These are phyloP conservation scores for Macadamia tetraphylla DNA, from an alignment of 164 flowering plant species.

Conservation along the genomic window DNA sequence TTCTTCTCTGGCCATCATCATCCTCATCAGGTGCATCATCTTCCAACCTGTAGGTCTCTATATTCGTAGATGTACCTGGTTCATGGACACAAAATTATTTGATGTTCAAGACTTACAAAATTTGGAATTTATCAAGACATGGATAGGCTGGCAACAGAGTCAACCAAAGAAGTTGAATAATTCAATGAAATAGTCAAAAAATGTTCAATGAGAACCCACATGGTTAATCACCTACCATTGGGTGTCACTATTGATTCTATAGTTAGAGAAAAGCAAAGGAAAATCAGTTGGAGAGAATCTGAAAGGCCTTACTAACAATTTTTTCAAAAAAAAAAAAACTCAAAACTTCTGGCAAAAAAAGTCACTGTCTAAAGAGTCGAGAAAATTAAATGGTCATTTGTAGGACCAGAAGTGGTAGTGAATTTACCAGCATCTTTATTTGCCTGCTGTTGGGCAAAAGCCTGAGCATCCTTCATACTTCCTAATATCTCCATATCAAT, in stretches of 20 bases:
- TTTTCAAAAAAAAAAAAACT: not conserved
- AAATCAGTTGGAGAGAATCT: not conserved
- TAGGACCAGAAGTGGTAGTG: not conserved
- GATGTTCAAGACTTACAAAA: not conserved
- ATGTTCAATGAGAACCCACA: not conserved
- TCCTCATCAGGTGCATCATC: constrained; percentile 87
- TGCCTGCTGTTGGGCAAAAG: constrained; percentile 82
- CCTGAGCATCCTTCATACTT: constrained; percentile 87
- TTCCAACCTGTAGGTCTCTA: constrained; percentile 55
- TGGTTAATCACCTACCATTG: not conserved
- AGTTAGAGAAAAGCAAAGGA: not conserved
- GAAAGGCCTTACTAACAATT: not conserved
- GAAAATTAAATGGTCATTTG: not conserved
- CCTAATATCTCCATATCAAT: constrained; percentile 86
- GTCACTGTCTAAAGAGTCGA: not conserved
- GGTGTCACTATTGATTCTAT: not conserved
- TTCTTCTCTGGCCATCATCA: constrained; percentile 94
- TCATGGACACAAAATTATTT: constrained; percentile 7
- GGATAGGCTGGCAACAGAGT: not conserved
- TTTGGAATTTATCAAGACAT: not conserved
- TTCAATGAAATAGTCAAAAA: not conserved
- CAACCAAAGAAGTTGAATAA: not conserved
- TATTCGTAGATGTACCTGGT: constrained; percentile 41
- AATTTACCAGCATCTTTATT: constrained; percentile 59
- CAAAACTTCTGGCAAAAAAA: not conserved